Evolutionary conservation across 2,329 filamentous ascomycete species (phyloP).

Genomic region (Aspergillus oerlinghausenensis): DNA sequence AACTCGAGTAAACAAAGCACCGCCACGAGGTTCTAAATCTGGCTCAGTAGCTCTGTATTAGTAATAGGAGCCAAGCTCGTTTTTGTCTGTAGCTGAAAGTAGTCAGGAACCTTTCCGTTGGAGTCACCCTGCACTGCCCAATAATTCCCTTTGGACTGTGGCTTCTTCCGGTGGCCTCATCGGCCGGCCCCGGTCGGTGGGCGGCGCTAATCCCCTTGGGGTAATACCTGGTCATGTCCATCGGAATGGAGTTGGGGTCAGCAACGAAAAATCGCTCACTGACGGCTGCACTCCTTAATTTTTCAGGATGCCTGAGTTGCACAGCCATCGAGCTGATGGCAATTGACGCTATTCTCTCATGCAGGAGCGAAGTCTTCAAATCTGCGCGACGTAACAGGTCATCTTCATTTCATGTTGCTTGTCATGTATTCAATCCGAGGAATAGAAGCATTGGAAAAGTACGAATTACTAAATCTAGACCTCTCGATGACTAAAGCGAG

Average conservation of each 20-base stretch:
- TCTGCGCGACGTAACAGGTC: background rate
- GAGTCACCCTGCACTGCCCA: background rate
- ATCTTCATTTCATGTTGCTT: background rate
- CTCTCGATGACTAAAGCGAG: constrained; percentile 8
- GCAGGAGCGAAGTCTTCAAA: background rate
- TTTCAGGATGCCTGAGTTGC: background rate
- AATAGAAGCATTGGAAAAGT: background rate
- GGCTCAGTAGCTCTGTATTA: background rate
- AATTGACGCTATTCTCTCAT: background rate
- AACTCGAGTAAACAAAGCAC: background rate
- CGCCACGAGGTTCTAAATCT: background rate
- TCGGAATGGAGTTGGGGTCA: constrained; percentile 3
- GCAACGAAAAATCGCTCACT: background rate
- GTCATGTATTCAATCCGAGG: background rate
- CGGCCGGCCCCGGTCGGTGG: constrained; percentile 19
- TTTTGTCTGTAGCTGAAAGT: too few species aligned
- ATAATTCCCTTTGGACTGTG: background rate
- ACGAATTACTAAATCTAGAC: background rate
- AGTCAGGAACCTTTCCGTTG: background rate
- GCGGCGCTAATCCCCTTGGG: constrained; percentile 6
- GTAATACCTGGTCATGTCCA: background rate
- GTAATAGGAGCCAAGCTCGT: background rate
- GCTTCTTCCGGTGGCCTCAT: constrained; percentile 15
- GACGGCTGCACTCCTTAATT: background rate
- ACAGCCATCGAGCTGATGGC: background rate